phyloP scores from a whole-genome alignment of 805 yeast species.

The Maudiozyma saulgeensis region DNA sequence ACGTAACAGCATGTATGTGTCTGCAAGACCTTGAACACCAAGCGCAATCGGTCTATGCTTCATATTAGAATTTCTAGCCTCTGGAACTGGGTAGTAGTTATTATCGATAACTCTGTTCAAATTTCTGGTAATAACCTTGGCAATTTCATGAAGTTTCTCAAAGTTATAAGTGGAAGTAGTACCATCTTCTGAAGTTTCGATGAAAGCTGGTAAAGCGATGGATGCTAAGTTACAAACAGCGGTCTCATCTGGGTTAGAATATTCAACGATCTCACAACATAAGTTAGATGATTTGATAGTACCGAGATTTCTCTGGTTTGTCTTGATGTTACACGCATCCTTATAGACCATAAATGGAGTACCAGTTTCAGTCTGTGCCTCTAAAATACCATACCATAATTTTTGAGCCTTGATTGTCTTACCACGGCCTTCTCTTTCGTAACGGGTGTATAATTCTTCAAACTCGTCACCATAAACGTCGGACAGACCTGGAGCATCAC shows the following conservation, averaged over 20 bases:
- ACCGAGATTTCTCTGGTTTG: slow-evolving; percentile 87
- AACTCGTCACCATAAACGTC: slow-evolving; percentile 82
- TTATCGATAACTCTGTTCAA: slow-evolving; percentile 75
- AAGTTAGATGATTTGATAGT: slow-evolving; percentile 83
- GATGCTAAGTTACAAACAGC: slow-evolving; percentile 95
- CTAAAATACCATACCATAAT: slow-evolving; percentile 78
- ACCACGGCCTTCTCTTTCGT: slow-evolving; percentile 55
- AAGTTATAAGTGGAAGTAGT: slow-evolving; percentile 53
- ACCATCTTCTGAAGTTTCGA: slow-evolving; percentile 36
- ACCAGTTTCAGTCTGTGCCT: slow-evolving; percentile 92
- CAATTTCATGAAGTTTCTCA: slow-evolving; percentile 57
- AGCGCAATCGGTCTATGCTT: slow-evolving; percentile 84
- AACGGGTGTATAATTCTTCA: slow-evolving; percentile 52
- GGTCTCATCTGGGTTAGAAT: slow-evolving; percentile 77
- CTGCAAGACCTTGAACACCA: slow-evolving; percentile 97
- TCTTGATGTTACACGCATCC: slow-evolving; percentile 77
- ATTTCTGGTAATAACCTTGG: slow-evolving; percentile 68
- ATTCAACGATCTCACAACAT: slow-evolving; percentile 89
- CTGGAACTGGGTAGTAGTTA: slow-evolving; percentile 71
- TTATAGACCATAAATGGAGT: slow-evolving; percentile 89
- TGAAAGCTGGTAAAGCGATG: slow-evolving; percentile 72
- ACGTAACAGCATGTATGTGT: slow-evolving; percentile 66
- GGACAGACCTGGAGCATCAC: slow-evolving; percentile 72
- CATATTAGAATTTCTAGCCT: slow-evolving; percentile 62
- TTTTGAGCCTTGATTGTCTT: slow-evolving; percentile 73